phyloP scores from a whole-genome alignment of 148 eudicot genomes.

The Rhododendron williamsianum region DNA sequence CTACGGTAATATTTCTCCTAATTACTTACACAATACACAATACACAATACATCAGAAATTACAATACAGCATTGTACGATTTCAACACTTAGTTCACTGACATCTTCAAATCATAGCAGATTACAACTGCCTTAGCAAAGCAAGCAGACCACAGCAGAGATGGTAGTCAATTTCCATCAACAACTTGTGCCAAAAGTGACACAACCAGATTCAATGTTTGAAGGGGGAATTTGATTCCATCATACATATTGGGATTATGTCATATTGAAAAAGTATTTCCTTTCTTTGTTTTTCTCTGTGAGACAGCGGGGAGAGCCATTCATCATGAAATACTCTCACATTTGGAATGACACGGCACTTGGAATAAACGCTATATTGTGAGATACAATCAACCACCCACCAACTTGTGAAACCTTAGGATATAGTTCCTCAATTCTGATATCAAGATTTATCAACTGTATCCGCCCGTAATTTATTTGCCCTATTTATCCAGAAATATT shows the following conservation, averaged over 20 bases:
- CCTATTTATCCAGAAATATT: neutral
- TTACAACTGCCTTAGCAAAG: conserved; percentile 31
- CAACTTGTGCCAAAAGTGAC: neutral
- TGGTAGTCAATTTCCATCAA: neutral
- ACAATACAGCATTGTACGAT: neutral
- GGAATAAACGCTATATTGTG: neutral
- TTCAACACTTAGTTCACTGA: conserved; percentile 7
- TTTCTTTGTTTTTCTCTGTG: too few species aligned
- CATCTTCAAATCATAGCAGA: conserved; percentile 24
- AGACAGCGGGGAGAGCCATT: neutral
- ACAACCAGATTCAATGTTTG: neutral
- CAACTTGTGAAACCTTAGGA: neutral
- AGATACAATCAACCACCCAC: neutral
- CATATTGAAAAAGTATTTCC: too few species aligned
- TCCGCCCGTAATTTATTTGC: neutral
- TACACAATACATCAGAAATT: neutral
- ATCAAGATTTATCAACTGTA: neutral
- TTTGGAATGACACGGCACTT: neutral
- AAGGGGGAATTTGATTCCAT: too few species aligned
- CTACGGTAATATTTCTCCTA: neutral
- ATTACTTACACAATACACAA: neutral
- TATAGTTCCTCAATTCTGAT: neutral
- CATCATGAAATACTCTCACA: neutral
- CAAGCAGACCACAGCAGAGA: neutral
- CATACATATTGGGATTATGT: too few species aligned